Base-by-base conservation (phyloP, 129 eudicot genomes). In the Logfia minima region DNA sequence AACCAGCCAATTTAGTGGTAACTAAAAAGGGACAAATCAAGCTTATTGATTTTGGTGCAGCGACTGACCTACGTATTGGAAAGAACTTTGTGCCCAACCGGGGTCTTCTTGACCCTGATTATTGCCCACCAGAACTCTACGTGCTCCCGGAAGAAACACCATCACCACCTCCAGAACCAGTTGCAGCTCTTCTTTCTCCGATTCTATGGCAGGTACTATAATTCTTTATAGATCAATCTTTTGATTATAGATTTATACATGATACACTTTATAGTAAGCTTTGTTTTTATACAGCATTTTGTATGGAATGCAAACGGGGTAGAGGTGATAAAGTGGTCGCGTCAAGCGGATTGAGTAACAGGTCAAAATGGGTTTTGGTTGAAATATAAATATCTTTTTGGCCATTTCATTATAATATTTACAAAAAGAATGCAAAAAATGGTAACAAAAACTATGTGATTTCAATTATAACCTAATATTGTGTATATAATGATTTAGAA, bases 131-230 rank as follows among this genome's bases (percentile, higher is more conserved):
- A 6, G 98, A 92, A 68, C 80, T 92, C 11, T 90, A 85, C 66
- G 98, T 92, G 55, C 87, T 94, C 43, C 98, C 98, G 0, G 98
- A 90, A 80, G 98, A 94, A 86, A 94, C 98, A 74, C 98, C 98
- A 2, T 85, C 77, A 9, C 98, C 98, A 8, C 98, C 98, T 26
- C 97, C 98, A 1, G 97, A 89, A 86, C 98, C 98, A 2, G 84
- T 94, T 65, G 98, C 98, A 34, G 98, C 98, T 66, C 80, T 91
- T 41, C 84, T 94, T 68, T 94, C 98, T 71, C 98, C 98, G 1
- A 84, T 94, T 65, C 76, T 94, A 10, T 94, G 98, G 98, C 90
- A 89, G 98, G 98, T 89, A 79, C 32, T 55, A 52, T 21, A 21
- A 26, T 13, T 65, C 31, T 64, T 65, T 29, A 31, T 31, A 5